Conservation (phyloP, 176 grass and related monocot genomes). For the Rhynchospora tenuis region DNA sequence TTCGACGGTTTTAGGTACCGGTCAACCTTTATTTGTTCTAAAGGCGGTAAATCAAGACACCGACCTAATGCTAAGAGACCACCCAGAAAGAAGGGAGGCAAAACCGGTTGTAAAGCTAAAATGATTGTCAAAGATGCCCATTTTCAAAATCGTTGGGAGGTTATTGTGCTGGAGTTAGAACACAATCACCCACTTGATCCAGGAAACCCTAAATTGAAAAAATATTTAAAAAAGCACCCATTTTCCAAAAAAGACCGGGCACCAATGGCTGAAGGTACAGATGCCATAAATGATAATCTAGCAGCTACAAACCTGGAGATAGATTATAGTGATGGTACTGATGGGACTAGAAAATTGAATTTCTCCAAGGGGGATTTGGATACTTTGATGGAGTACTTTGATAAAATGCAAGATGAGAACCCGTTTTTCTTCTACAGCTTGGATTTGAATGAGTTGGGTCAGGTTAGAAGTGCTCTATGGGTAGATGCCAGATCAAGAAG, state of each 20-base stretch:
- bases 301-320: neutral
- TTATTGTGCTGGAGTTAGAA: conserved; percentile 69
- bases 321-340: conserved; percentile 32
- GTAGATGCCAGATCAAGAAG: conserved; percentile 67
- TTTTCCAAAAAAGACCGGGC: conserved; percentile 32
- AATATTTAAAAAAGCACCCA: conserved; percentile 52
- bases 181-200: conserved; percentile 80
- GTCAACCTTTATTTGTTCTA: conserved; percentile 78
- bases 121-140: conserved; percentile 86
- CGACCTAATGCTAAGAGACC: conserved; percentile 50
- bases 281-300: conserved; percentile 2
- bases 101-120: conserved; percentile 83
- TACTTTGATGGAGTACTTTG: conserved; percentile 53
- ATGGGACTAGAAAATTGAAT: conserved; percentile 60
- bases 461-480: conserved; percentile 78
- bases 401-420: conserved; percentile 70
- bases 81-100: conserved; percentile 48
- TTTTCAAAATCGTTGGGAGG: conserved; percentile 79
- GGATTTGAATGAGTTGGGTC: conserved; percentile 81
- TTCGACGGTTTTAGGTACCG: conserved; percentile 79
- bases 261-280: neutral
- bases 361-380: conserved; percentile 65
- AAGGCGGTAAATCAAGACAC: conserved; percentile 68
- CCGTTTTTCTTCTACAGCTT: conserved; percentile 69
- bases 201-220: conserved; percentile 58